Base-by-base conservation (phyloP, 1,139 yeast genomes). In the Komagataea norvegica region DNA sequence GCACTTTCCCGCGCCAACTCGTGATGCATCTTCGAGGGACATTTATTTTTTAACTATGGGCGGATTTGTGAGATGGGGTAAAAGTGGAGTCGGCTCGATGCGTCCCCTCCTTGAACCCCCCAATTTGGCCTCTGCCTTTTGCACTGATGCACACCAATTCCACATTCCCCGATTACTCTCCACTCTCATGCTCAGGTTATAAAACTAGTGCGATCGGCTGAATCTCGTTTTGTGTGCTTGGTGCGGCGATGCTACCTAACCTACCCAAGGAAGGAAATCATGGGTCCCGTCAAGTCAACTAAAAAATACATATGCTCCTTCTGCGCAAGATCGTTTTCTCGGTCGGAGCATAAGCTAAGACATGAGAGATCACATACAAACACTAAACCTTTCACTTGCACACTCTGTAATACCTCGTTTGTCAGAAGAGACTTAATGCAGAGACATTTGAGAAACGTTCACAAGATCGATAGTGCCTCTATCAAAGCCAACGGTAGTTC, bases 301-400 rank as follows among this genome's bases (percentile, higher is more conserved):
- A 74, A 76, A 52, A 77, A 81, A 53, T 84, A 83, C 58, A 74
- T 80, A 25, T 85, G 95, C 61, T 79, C 84, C 18, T 84, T 77
- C 56, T 85, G 95, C 53, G 86, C 88, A 29, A 67, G 88, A 50
- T 84, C 88, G 1, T 85, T 85, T 55, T 79, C 89, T 8, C 65
- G 95, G 33, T 77, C 86, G 18, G 95, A 85, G 55, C 95, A 85
- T 57, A 77, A 83, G 54, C 77, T 82, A 40, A 73, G 95, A 34
- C 95, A 85, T 54, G 94, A 85, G 56, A 64, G 93, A 25, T 80
- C 89, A 3, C 95, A 85, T 54, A 83, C 91, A 17, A 84, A 84
- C 52, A 88, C 82, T 49, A 79, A 85, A 47, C 93, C 93, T 1
- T 84, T 81, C 61, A 82, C 79, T 46, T 84, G 94, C 51, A 66